Evolutionary conservation across 768 basidiomycete species (phyloP), one percentile per base, ranked within the genome.

Genomic region (Tylopilus vinaceipallidus): DNA sequence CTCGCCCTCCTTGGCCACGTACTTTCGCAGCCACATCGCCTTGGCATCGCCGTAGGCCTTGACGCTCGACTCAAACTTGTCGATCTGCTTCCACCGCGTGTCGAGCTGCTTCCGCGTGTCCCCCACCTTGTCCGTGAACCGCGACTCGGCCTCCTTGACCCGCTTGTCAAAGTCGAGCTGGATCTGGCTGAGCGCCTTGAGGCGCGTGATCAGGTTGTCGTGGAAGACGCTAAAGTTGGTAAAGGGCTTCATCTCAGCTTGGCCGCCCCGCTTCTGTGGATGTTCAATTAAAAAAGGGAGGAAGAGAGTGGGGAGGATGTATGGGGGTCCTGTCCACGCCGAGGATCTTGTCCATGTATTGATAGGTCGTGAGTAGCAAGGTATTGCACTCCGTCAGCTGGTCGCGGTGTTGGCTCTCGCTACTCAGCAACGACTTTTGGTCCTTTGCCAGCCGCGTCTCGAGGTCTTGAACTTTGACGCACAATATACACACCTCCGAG

Each of bases 191-290:
- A 98, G 79, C 0, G 84, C 76, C 62, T 93, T 92, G 24, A 99
- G 76, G 12, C 95, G 82, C 2, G 84, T 81, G 62, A 97, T 87
- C 20, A 99, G 81, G 58, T 93, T 94, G 68, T 97, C 94, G 58
- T 95, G 91, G 76, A 99, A 97, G 47, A 93, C 86, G 55, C 80
- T 74, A 61, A 98, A 97, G 69, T 95, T 95, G 19, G 92, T 91
- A 70, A 91, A 93, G 0, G 92, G 92, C 61, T 93, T 94, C 0
- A 91, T 91, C 65, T 93, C 90, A 0, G 83, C 84, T 53, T 86
- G 80, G 2, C 80, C 76, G 2, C 80, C 75, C 61, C 86, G 90
- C 70, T 90, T 90, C 88, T 88, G 60, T 33, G 51, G 22, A 39
- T 8, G 6, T 2, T 14, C 14, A 4, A 20, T 23, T 35, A 52